Conservation (phyloP, 768 basidiomycete genomes). For the Lactifluus pinguis region DNA sequence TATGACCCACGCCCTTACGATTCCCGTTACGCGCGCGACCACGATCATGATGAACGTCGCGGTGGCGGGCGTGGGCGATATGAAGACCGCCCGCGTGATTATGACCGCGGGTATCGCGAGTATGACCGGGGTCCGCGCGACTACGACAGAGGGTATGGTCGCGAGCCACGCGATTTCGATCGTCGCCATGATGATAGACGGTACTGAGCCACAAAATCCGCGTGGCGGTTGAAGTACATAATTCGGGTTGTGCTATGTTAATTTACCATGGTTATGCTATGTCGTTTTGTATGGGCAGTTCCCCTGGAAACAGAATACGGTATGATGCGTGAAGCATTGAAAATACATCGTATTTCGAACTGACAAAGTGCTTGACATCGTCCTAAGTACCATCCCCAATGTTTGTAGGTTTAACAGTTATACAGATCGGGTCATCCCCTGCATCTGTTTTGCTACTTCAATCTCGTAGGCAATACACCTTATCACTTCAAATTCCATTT, state of each 20-base stretch:
- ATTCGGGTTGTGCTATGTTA: not conserved
- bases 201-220: slow-evolving; percentile 25
- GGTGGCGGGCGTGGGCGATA: slow-evolving; percentile 34
- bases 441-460: not conserved
- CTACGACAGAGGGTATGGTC: slow-evolving; percentile 26
- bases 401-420: not conserved
- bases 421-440: not conserved
- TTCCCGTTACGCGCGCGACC: slow-evolving; percentile 68
- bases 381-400: too few relatives aligned
- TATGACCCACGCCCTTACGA: slow-evolving; percentile 93
- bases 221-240: not conserved
- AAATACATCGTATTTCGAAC: not conserved
- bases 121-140: slow-evolving; percentile 18
- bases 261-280: not conserved
- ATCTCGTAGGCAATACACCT: not conserved
- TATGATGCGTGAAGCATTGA: not conserved
- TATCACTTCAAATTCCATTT: not conserved
- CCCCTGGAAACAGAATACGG: not conserved
- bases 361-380: not conserved
- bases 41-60: slow-evolving; percentile 43
- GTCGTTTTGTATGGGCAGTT: not conserved
- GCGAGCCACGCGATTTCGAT: slow-evolving; percentile 25
- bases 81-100: slow-evolving; percentile 29
- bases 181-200: slow-evolving; percentile 26
- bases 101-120: slow-evolving; percentile 28